Conservation (phyloP, 305 asterid genomes). For the Salvia sclarea region DNA sequence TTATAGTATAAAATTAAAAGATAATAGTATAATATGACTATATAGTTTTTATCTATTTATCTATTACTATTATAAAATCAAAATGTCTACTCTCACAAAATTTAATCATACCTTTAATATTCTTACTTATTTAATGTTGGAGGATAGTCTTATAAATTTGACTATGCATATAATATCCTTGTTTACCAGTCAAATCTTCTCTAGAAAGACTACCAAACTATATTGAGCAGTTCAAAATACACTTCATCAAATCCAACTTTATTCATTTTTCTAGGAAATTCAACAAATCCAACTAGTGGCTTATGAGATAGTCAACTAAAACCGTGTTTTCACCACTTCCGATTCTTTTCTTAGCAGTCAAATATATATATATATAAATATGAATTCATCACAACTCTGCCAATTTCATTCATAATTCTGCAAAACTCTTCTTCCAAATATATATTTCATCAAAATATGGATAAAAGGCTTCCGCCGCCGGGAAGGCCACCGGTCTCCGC, state of each 20-base stretch:
- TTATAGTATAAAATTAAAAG: no score
- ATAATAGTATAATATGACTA: no score
- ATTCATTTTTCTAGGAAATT: no score
- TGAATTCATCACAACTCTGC: neutral
- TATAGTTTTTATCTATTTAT: no score
- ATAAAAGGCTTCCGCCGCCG: conserved; percentile 26
- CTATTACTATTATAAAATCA: no score
- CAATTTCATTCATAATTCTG: neutral
- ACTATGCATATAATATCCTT: neutral
- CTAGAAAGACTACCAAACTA: conserved; percentile 3
- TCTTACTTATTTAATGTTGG: no score
- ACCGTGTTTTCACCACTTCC: conserved; percentile 20
- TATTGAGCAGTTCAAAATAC: conserved; percentile 6
- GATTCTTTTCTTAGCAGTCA: neutral
- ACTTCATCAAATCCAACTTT: neutral
- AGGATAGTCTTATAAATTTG: neutral
- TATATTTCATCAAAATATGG: neutral
- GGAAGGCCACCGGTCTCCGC: conserved; percentile 27
- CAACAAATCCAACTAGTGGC: neutral
- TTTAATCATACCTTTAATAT: no score
- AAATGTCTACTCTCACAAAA: no score
- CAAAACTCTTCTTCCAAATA: neutral
- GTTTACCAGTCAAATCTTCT: neutral
- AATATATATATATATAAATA: neutral
- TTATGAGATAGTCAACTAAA: conserved; percentile 19